Percentiles rank a stretch among this genome's conserved stretches.
Conservation (phyloP, 495 filamentous ascomycete genomes). For the Xylaria telfairii region DNA sequence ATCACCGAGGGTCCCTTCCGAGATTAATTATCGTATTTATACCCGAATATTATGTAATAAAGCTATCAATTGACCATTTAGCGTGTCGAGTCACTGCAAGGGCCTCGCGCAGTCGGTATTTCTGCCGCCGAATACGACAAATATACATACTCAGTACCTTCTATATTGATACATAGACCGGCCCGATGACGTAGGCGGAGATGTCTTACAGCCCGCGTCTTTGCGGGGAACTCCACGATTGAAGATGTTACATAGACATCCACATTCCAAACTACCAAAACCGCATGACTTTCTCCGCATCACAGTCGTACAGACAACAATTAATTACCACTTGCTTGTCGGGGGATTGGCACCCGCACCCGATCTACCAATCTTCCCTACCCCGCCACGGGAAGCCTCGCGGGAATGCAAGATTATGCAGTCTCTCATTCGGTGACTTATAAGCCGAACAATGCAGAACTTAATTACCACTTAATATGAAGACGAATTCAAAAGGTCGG, state of each 20-base stretch:
- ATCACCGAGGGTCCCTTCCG: neutral
- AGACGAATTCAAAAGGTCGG: slow-evolving; percentile 9
- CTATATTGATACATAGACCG: neutral
- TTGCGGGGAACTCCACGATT: slow-evolving; percentile 10
- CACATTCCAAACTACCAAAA: neutral
- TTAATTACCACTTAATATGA: neutral
- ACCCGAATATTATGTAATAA: neutral
- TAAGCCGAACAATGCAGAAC: neutral
- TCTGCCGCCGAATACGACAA: neutral
- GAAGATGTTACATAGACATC: neutral
- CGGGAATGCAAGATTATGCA: neutral
- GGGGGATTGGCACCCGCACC: neutral
- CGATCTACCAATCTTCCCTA: too few species aligned
- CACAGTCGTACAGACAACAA: neutral
- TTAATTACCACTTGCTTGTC: neutral
- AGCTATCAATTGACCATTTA: neutral
- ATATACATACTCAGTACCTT: neutral
- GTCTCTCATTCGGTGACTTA: neutral
- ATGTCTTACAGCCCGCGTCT: neutral
- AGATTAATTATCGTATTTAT: too few species aligned
- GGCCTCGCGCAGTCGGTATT: neutral
- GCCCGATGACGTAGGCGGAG: slow-evolving; percentile 1
- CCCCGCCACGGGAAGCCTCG: neutral
- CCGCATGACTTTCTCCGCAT: neutral
- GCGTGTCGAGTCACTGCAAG: neutral